Evolutionary conservation across 495 filamentous ascomycete genomes (phyloP).

Genomic region (Chaetomium cochliodes): DNA sequence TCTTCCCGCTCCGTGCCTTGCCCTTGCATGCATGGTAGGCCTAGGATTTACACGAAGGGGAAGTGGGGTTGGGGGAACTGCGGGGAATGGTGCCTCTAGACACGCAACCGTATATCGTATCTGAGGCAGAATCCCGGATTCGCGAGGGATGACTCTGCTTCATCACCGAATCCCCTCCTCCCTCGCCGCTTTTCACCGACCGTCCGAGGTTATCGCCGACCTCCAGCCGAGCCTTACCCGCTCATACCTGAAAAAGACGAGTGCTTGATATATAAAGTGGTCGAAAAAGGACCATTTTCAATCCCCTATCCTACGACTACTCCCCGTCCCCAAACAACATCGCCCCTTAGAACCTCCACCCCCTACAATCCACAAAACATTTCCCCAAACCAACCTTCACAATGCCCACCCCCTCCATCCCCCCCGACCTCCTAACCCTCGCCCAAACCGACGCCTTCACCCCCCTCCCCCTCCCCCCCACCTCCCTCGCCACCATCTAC

Average conservation of each 20-base stretch:
- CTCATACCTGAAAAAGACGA: too few species aligned
- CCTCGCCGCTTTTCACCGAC: background rate
- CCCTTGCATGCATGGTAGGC: conserved; percentile 6
- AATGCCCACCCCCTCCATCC: background rate
- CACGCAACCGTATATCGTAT: background rate
- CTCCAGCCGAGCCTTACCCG: background rate
- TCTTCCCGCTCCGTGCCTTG: background rate
- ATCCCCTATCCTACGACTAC: background rate
- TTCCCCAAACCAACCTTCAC: background rate
- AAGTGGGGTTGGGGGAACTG: background rate
- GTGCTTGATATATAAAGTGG: background rate
- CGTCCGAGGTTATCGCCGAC: background rate
- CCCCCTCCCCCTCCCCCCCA: conserved; percentile 37
- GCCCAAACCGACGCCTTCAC: conserved; percentile 38
- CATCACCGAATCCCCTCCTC: background rate
- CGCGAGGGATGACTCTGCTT: too few species aligned
- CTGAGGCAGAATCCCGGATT: background rate
- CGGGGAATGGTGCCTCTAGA: background rate
- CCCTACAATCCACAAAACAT: background rate
- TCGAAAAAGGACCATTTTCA: background rate
- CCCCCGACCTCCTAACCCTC: conserved; percentile 39
- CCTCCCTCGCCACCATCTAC: conserved; percentile 34
- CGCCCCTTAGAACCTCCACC: too few species aligned
- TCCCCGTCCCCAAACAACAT: too few species aligned
- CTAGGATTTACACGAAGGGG: background rate